These are phyloP conservation scores for Nadsonia starkeyi-henricii DNA, from an alignment of 1,139 yeast species.

Conservation along the genomic window DNA sequence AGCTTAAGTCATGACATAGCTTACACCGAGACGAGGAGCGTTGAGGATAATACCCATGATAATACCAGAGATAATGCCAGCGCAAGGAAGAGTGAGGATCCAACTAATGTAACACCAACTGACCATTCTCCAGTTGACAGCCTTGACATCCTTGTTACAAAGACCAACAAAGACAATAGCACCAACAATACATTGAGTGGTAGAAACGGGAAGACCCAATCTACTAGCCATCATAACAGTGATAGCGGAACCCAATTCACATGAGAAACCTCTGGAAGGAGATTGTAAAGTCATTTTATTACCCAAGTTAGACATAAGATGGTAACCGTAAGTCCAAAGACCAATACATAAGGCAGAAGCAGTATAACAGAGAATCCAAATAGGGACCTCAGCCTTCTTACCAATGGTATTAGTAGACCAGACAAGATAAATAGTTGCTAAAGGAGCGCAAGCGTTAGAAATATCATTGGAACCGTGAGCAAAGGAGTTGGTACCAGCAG, in stretches of 20 bases:
- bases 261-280: constrained; percentile 68
- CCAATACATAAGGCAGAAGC: constrained; percentile 60
- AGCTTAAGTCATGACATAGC: too few species aligned
- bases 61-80: constrained; percentile 60
- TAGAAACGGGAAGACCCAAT: constrained; percentile 56
- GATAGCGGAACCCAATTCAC: constrained; percentile 68
- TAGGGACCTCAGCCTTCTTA: constrained; percentile 45
- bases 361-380: constrained; percentile 59
- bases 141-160: constrained; percentile 47
- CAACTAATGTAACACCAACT: constrained; percentile 60
- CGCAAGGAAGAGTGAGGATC: constrained; percentile 59
- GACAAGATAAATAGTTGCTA: constrained; percentile 48
- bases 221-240: constrained; percentile 68
- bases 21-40: too few species aligned
- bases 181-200: constrained; percentile 73
- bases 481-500: constrained; percentile 71
- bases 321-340: constrained; percentile 60
- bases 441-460: constrained; percentile 68
- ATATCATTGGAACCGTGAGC: constrained; percentile 74
- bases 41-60: constrained; percentile 50
- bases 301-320: constrained; percentile 58
- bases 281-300: constrained; percentile 64
- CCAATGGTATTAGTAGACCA: constrained; percentile 42
- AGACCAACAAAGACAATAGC: constrained; percentile 66
- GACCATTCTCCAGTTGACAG: constrained; percentile 73